A percentile compares a stretch with the other conserved stretches of the same genome.
Conservation (phyloP, 2,329 filamentous ascomycete genomes). For the Rachicladosporium sp. region DNA sequence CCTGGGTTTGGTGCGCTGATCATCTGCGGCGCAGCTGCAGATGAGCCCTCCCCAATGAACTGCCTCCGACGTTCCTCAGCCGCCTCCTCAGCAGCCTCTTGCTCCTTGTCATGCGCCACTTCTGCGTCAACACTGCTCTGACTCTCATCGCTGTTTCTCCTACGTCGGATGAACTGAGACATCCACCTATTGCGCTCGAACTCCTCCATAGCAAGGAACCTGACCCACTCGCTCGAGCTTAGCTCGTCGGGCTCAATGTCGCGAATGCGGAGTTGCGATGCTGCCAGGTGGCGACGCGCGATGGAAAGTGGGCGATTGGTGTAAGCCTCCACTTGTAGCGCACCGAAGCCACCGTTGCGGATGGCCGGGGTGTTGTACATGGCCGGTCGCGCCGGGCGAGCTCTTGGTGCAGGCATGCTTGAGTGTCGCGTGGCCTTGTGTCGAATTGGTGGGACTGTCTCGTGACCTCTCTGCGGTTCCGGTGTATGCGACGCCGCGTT, state of each 20-base stretch:
- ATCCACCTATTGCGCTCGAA: slow-evolving; percentile 23
- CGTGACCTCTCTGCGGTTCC: too few species aligned
- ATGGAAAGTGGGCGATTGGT: slow-evolving; percentile 23
- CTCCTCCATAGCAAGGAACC: slow-evolving; percentile 23
- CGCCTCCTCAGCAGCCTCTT: slow-evolving; percentile 20
- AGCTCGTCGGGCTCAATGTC: slow-evolving; percentile 24
- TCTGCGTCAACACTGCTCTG: slow-evolving; percentile 11
- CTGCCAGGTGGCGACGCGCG: slow-evolving; percentile 22
- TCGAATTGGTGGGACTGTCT: too few species aligned
- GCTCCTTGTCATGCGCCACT: slow-evolving; percentile 17
- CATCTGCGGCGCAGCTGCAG: not conserved
- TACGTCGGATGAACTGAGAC: slow-evolving; percentile 15
- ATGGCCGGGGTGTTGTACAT: slow-evolving; percentile 25
- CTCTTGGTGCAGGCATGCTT: slow-evolving; percentile 14
- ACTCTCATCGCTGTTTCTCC: slow-evolving; percentile 16
- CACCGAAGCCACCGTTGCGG: slow-evolving; percentile 22
- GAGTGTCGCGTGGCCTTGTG: too few species aligned
- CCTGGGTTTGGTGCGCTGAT: not conserved
- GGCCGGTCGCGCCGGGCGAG: slow-evolving; percentile 12
- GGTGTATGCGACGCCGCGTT: too few species aligned
- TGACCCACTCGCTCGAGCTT: slow-evolving; percentile 22
- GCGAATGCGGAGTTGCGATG: slow-evolving; percentile 22
- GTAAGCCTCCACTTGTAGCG: slow-evolving; percentile 22
- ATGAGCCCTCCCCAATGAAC: not conserved
- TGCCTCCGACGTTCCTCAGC: slow-evolving; percentile 10